Percentiles rank a stretch among this genome's conserved stretches.
Conservation (phyloP, 208 protist species). For the Wallacemonas rigidus region DNA sequence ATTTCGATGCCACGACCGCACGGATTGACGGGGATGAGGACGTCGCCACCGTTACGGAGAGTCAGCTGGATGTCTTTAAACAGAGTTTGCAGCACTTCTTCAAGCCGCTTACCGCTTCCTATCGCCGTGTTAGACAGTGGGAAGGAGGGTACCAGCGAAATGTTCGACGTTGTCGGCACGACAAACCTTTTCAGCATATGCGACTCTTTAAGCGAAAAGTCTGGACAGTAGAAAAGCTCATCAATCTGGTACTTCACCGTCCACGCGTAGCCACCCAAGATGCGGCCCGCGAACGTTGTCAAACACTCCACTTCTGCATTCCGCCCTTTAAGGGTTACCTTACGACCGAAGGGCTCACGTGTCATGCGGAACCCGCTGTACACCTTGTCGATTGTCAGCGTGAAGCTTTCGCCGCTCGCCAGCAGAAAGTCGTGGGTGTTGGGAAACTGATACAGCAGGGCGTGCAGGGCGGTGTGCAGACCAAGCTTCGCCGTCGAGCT, state of each 20-base stretch:
- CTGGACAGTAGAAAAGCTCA: conserved; percentile 88
- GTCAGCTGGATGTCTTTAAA: conserved; percentile 83
- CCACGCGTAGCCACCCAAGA: conserved; percentile 83
- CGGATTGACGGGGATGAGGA: conserved; percentile 82
- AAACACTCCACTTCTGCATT: conserved; percentile 68
- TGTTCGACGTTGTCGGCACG: conserved; percentile 70
- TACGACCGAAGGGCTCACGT: conserved; percentile 76
- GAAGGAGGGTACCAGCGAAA: conserved; percentile 68
- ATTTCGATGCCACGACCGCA: conserved; percentile 78
- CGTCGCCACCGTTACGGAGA: conserved; percentile 80
- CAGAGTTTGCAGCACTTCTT: conserved; percentile 73
- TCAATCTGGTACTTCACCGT: conserved; percentile 89
- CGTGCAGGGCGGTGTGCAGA: conserved; percentile 74
- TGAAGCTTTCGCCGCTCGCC: conserved; percentile 34
- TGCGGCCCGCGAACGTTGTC: conserved; percentile 67
- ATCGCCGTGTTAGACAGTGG: conserved; percentile 21
- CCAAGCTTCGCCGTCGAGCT: conserved; percentile 78
- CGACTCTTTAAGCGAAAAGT: conserved; percentile 79
- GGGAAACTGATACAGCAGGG: conserved; percentile 80
- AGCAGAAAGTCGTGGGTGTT: conserved; percentile 51
- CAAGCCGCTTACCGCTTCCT: conserved; percentile 28
- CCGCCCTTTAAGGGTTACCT: conserved; percentile 57
- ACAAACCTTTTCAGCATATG: conserved; percentile 72
- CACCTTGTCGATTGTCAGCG: conserved; percentile 78
- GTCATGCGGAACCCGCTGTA: conserved; percentile 86